Evolutionary conservation across 208 protist genomes (phyloP), one percentile per base, ranked within the genome.

Genomic region (Leishmania turanica): DNA sequence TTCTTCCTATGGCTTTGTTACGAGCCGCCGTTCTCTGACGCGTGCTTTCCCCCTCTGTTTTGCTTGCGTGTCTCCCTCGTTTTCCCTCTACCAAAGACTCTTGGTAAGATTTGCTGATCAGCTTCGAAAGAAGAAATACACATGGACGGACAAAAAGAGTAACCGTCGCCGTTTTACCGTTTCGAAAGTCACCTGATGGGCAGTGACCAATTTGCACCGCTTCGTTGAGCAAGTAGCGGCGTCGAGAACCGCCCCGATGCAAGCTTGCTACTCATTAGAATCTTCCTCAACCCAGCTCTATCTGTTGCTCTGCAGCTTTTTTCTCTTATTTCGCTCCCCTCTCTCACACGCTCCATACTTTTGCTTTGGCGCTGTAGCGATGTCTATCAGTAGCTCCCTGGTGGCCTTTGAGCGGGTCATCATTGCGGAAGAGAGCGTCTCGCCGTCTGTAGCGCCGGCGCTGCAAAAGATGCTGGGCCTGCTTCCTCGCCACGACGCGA

Each of bases 401-500:
- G 88, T 96, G 68, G 88, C 84, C 8, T 94, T 87, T 71, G 81
- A 90, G 79, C 78, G 80, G 51, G 73, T 79, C 77, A 79, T 93
- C 40, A 79, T 96, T 58, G 86, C 86, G 2, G 87, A 92, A 45
- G 89, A 95, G 69, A 87, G 82, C 68, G 78, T 97, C 24, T 87
- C 84, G 1, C 51, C 73, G 4, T 78, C 84, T 47, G 88, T 88
- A 79, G 73, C 78, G 21, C 65, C 75, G 17, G 89, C 90, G 1
- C 80, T 93, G n/a, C 73, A 84, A 53, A 91, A 92, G 64, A 95
- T 97, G 86, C 82, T 96, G 51, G 82, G 89, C 42, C 85, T 92
- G 15, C 91, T 97, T 53, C 93, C 95, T 42, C 77, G 90, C 3
- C 84, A 95, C 42, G 92, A 97, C 74, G 88, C 88, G 1, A 94